Evolutionary conservation across 192 early-diverging fungal genomes (phyloP).

Genomic region (Coemansia guatemalensis): DNA sequence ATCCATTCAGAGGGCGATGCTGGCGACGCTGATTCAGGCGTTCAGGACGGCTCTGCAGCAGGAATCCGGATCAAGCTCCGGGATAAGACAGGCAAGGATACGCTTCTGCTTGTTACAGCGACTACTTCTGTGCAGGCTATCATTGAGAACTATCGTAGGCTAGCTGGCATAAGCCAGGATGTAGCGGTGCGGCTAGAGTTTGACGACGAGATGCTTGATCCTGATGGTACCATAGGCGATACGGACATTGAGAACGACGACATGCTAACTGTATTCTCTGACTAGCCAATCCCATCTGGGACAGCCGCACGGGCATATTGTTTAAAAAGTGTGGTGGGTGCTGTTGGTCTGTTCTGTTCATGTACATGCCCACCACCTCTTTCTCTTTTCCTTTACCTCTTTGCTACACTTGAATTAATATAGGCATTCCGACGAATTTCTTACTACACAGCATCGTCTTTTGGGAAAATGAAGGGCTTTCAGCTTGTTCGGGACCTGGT

Average conservation of each 20-base stretch:
- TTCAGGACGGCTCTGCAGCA: conserved; percentile 3
- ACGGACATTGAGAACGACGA: conserved; percentile 63
- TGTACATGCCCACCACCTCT: background rate
- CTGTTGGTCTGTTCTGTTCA: background rate
- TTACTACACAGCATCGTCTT: too few relatives aligned
- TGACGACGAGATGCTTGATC: conserved; percentile 58
- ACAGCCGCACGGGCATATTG: background rate
- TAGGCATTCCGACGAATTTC: too few relatives aligned
- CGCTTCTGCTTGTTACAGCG: conserved; percentile 31
- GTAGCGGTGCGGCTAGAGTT: conserved; percentile 48
- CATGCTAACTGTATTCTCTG: conserved; percentile 54
- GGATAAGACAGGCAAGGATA: conserved; percentile 29
- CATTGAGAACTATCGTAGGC: conserved; percentile 49
- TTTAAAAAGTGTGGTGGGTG: background rate
- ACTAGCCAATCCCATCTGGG: conserved; percentile 7
- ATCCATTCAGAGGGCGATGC: background rate
- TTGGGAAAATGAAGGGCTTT: background rate
- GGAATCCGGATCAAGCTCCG: conserved; percentile 46
- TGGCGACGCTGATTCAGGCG: conserved; percentile 9
- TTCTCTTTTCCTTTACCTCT: conserved; percentile 2
- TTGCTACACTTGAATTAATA: background rate
- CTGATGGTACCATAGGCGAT: conserved; percentile 39
- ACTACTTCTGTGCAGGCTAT: conserved; percentile 50
- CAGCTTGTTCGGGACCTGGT: conserved; percentile 15
- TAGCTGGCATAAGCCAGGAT: conserved; percentile 25